Evolutionary conservation across 1,284 basidiomycete genomes (phyloP).

Genomic region (Ustilago curta): DNA sequence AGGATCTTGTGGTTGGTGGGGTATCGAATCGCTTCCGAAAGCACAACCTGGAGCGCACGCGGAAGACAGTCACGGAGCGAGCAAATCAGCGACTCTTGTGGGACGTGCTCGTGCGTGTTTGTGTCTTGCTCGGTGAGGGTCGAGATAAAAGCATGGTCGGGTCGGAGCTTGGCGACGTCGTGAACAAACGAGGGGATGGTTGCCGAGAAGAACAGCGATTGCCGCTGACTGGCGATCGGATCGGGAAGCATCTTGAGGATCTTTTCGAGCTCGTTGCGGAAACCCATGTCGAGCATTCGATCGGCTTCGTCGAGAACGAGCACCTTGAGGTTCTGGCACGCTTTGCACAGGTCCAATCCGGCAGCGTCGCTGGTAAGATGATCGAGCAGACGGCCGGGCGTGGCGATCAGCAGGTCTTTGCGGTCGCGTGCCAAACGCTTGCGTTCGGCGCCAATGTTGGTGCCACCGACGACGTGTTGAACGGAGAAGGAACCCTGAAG

Average conservation of each 20-base stretch:
- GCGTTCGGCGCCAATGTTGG: conserved; percentile 69
- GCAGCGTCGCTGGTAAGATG: conserved; percentile 71
- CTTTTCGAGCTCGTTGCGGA: conserved; percentile 61
- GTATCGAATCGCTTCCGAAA: conserved; percentile 66
- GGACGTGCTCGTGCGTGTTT: conserved; percentile 78
- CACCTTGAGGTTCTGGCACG: conserved; percentile 65
- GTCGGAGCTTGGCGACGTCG: conserved; percentile 60
- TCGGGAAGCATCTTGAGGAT: conserved; percentile 69
- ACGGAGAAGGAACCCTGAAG: conserved; percentile 61
- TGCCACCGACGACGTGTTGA: conserved; percentile 71
- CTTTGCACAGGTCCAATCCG: conserved; percentile 45
- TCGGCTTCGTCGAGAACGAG: conserved; percentile 73
- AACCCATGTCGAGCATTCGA: conserved; percentile 70
- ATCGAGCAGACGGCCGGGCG: conserved; percentile 72
- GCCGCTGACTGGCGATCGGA: conserved; percentile 69
- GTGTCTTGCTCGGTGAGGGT: conserved; percentile 76
- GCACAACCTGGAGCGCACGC: conserved; percentile 70
- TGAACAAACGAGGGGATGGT: conserved; percentile 71
- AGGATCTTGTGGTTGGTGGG: conserved; percentile 56
- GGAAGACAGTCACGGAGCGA: conserved; percentile 71
- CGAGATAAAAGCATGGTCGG: conserved; percentile 75
- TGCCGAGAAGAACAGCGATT: conserved; percentile 72
- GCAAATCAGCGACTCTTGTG: conserved; percentile 70
- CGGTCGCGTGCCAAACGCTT: conserved; percentile 62
- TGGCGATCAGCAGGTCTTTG: conserved; percentile 72